Conservation (phyloP, 257 asterid genomes). For the Solanum tacnaense region DNA sequence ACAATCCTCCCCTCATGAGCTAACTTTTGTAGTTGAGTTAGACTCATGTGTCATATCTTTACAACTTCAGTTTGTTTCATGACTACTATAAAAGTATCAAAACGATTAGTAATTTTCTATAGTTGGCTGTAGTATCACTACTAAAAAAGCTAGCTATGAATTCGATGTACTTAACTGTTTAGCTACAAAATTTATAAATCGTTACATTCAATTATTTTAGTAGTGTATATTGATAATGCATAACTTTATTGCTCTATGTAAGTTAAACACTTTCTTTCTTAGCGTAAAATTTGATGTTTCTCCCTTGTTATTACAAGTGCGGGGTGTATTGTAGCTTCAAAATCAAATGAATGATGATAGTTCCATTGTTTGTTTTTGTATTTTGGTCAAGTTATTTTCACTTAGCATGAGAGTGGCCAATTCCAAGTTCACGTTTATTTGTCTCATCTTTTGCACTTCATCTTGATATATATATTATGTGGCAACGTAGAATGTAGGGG, state of each 20-base stretch:
- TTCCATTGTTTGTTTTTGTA: neutral
- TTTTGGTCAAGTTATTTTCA: neutral
- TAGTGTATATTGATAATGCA: neutral
- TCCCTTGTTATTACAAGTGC: neutral
- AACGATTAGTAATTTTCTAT: neutral
- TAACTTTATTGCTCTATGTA: neutral
- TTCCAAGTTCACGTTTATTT: conserved; percentile 30
- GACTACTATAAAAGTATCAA: no score
- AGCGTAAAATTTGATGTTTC: neutral
- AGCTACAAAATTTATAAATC: neutral
- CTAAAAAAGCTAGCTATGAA: neutral
- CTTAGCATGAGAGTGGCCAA: conserved; percentile 8
- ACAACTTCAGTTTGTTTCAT: neutral
- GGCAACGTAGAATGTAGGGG: conserved; percentile 39
- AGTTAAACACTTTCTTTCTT: neutral
- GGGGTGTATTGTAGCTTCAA: neutral
- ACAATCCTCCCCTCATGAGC: no score
- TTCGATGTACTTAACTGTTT: no score
- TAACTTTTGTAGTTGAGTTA: no score
- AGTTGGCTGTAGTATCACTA: neutral
- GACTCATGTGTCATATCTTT: neutral
- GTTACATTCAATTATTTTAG: no score
- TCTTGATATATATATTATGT: neutral
- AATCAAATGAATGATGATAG: neutral
- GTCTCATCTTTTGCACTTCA: conserved; percentile 38